These are phyloP conservation scores for Antrodiella citrinella DNA, from an alignment of 768 basidiomycete species.

Conservation along the genomic window DNA sequence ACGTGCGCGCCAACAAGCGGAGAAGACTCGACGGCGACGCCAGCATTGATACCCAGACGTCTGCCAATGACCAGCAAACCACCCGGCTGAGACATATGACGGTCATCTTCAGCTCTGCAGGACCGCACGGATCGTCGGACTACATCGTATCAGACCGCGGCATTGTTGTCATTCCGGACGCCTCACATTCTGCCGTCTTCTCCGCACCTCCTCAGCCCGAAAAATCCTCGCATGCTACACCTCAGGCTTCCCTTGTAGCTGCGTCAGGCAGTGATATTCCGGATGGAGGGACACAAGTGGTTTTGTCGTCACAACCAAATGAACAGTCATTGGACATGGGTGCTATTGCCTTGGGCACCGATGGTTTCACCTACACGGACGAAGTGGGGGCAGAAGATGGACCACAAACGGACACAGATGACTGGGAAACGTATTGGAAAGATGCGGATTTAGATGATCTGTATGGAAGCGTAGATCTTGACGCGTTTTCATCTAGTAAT, in stretches of 20 bases:
- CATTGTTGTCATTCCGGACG: constrained; percentile 24
- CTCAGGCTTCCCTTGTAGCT: not conserved
- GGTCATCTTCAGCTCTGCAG: constrained; percentile 70
- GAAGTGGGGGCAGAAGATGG: constrained; percentile 6
- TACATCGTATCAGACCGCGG: constrained; percentile 66
- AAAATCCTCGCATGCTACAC: not conserved
- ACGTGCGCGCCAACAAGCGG: constrained; percentile 21
- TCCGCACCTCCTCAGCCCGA: not conserved
- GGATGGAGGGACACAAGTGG: not conserved
- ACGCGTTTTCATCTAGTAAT: constrained; percentile 3
- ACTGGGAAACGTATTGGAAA: constrained; percentile 12
- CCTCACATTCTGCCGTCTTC: constrained; percentile 1
- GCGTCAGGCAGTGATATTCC: not conserved
- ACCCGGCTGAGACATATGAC: constrained; percentile 63
- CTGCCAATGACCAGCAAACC: constrained; percentile 27
- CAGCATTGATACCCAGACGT: not conserved
- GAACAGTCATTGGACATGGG: not conserved
- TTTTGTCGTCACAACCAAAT: not conserved
- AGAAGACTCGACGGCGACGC: constrained; percentile 17
- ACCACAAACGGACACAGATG: constrained; percentile 6
- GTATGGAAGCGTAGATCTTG: constrained; percentile 6
- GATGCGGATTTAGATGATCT: constrained; percentile 5
- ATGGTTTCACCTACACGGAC: not conserved
- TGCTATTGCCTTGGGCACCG: not conserved
- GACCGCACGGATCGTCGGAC: constrained; percentile 53